Base-by-base conservation (phyloP, 257 asterid species). In the Solanum chilense region DNA sequence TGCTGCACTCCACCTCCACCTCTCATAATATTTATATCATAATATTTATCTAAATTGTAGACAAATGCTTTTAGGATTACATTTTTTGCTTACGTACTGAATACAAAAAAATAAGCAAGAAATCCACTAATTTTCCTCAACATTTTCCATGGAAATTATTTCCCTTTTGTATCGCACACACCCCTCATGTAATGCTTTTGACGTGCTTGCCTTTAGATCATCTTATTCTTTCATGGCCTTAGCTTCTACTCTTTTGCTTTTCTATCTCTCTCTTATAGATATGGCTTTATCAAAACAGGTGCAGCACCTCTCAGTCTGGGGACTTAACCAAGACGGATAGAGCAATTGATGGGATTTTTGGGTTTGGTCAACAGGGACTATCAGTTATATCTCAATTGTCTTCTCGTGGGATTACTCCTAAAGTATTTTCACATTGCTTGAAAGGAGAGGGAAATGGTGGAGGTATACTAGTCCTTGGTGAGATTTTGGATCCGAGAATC, bases 331-430 rank as follows among this genome's bases (percentile, higher is more conserved):
- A 93, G 88, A 90, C 97, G 87, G 96, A 94, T 81, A 93, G 94
- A 91, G 98, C 99, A 70, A 93, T 96, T 89, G 99, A 96, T 91
- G 99, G 99, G 69, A 95, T 96, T 81, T 91, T 96, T 73, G 98
- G 99, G 86, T 95, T 96, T 91, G 98, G 99, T 75, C 95, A 91
- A 89, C 94, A 93, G 89, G 94, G 86, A n/a, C 93, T 95, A 85
- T 94, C 98, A 6, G 97, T 96, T 47, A 92, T 93, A 85, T 93
- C 99, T 75, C 99, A 96, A 81, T 89, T 95, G 85, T 93, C 99
- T 69, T 96, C 97, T 3, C 97, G 87, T 35, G 93, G 95, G 88
- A 93, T 96, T 84, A 94, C 97, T 45, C 98, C 99, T 62, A 94
- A 89, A 88, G 93, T 94, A 78, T 96, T 96, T 86, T 95, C 98